Conservation (phyloP, 768 basidiomycete species). For the Russula dissimulans region DNA sequence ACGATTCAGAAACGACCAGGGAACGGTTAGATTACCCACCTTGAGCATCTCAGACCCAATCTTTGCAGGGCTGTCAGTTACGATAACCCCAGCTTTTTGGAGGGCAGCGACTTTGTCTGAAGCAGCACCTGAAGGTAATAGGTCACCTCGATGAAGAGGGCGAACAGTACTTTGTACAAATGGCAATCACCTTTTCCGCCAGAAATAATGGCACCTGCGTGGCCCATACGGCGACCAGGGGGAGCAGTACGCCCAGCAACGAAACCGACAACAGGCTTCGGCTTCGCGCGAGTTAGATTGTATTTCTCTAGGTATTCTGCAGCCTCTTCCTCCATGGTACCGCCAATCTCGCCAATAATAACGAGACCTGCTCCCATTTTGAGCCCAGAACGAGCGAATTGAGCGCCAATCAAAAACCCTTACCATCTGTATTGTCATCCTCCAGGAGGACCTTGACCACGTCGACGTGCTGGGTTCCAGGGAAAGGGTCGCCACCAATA, state of each 20-base stretch:
- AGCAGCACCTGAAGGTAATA: slow-evolving; percentile 57
- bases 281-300: slow-evolving; percentile 78
- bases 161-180: not conserved
- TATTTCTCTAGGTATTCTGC: slow-evolving; percentile 90
- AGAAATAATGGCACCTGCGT: slow-evolving; percentile 95
- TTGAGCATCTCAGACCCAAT: slow-evolving; percentile 87
- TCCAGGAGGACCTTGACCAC: slow-evolving; percentile 94
- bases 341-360: slow-evolving; percentile 97
- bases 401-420: not conserved
- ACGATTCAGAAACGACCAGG: slow-evolving; percentile 8
- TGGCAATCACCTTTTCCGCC: slow-evolving; percentile 76
- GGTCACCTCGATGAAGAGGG: not conserved
- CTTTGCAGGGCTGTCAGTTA: slow-evolving; percentile 92
- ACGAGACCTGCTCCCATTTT: slow-evolving; percentile 63
- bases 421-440: slow-evolving; percentile 89
- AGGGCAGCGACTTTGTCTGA: slow-evolving; percentile 89
- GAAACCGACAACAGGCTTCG: slow-evolving; percentile 96
- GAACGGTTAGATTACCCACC: slow-evolving; percentile 35
- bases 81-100: slow-evolving; percentile 84
- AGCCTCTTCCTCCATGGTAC: slow-evolving; percentile 98
- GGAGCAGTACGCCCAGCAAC: slow-evolving; percentile 98
- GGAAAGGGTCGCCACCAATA: slow-evolving; percentile 96
- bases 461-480: slow-evolving; percentile 91
- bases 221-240: slow-evolving; percentile 96
- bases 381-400: not conserved